Evolutionary conservation across 164 flowering plant genomes (phyloP), one percentile per base, ranked within the genome.

Genomic region (Litsea cubeba): DNA sequence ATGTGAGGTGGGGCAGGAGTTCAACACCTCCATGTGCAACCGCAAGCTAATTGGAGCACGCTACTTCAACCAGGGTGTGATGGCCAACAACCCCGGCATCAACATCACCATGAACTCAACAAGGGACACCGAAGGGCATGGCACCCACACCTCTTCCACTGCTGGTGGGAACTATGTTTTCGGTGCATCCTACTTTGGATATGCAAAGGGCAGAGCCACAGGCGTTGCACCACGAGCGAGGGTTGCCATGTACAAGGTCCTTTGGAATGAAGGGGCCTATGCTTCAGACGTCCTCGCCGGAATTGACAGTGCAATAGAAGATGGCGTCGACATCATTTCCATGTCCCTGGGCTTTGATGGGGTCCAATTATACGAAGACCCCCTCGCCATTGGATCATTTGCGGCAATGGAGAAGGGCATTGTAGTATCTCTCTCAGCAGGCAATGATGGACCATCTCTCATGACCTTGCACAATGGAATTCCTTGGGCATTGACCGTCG

Each of bases 221-320:
- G 88, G 88, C 11, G 20, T 84, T 0, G 85, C 86, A 1, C 84
- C 83, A 5, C 23, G 17, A 30, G 85, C 89, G 0, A 35, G 82
- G 62, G 40, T 86, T 0, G 87, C 89, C 24, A 83, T 86, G 83
- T 86, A 86, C 83, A 86, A 86, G 64, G 83, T 75, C 11, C 0
- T 81, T 2, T 86, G 77, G 46, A 7, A 26, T 0, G 69, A 35
- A 1, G 76, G 51, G 49, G 20, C 60, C 1, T 65, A 20, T 5
- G 77, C 81, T 2, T 78, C 74, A 2, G 86, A 86, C 24, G 76
- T 77, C 30, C 74, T 86, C 4, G 87, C 84, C 12, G 87, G 76
- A 4, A 81, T 86, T 79, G 87, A 86, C 68, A 84, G 82, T 40
- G 88, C 85, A 5, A 84, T 84, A 24, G 83, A 77, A n/a, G 89